Percentiles rank a stretch among this genome's conserved stretches.
These are phyloP conservation scores for Picochlorum sp. DNA, from an alignment of 139 green algal species.

Conservation along the genomic window DNA sequence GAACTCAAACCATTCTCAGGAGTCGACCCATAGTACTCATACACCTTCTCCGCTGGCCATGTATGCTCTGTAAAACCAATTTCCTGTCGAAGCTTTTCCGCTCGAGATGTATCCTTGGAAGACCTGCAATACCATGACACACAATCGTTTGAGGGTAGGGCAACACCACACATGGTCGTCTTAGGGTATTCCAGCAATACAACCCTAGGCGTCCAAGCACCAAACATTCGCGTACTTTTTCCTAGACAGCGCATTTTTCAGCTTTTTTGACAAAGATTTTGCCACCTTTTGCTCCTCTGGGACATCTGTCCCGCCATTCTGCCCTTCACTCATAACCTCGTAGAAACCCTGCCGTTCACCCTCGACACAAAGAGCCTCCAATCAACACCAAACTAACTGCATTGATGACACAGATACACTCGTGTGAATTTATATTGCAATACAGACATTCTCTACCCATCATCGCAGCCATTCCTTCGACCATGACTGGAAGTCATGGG, in stretches of 20 bases:
- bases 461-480: no score
- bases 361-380: no score
- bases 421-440: no score
- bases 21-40: constrained; percentile 33
- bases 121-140: neutral
- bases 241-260: neutral
- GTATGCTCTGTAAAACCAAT: constrained; percentile 34
- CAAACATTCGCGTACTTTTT: neutral
- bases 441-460: no score
- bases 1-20: constrained; percentile 17
- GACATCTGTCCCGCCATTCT: neutral
- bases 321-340: no score
- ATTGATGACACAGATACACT: no score
- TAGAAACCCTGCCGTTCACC: no score
- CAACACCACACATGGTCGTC: neutral
- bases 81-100: constrained; percentile 25
- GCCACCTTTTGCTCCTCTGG: neutral
- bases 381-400: no score
- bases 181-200: neutral
- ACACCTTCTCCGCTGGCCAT: constrained; percentile 39
- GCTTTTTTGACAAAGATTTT: neutral
- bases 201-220: constrained; percentile 3
- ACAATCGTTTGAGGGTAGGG: neutral
- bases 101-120: constrained; percentile 13
- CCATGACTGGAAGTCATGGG: no score